Base-by-base conservation (phyloP, 1,284 basidiomycete genomes). In the Austroboletus niveus region DNA sequence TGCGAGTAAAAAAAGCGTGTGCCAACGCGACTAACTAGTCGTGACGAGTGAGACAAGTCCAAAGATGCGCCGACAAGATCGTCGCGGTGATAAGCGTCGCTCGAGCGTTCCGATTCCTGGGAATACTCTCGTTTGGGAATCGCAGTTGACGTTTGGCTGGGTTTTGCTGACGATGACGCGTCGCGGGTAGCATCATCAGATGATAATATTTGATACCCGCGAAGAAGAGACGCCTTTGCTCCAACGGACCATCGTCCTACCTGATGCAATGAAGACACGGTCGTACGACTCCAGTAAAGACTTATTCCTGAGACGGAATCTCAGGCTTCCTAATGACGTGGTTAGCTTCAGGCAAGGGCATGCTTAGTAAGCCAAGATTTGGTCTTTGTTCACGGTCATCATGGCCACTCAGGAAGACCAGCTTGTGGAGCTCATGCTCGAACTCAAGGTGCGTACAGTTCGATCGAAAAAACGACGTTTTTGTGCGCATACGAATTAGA, bases 371-470 rank as follows among this genome's bases (percentile, higher is more conserved):
- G 49, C 60, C 4, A 27, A 9, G 20, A 7, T 30, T 42, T 14
- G 0, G 5, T n/a, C 15, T 14, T n/a, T 20, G 35, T 30, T 27
- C 53, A n/a, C 20, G n/a, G 29, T 35, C 35, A 27, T 34, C 51
- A 68, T 70, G 68, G 59, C 69, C 15, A 39, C 61, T 3, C 66
- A 70, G 34, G 78, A 80, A 58, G 84, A 85, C 48, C 83, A 88
- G 52, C 73, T 88, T 14, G 71, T 87, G 8, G 85, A 88, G 59
- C 73, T 88, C 11, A 72, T 88, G 17, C 62, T 85, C 14, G 83
- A 85, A 27, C 74, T 88, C 49, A 87, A 86, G 70, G 85, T 84
- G 41, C 11, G 52, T 47, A 2, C 15, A n/a, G 14, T 12, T 11
- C 20, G n/a, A 20, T 39, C 17, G 7, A n/a, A 36, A 36, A 15